Evolutionary conservation across 805 yeast genomes (phyloP).

Genomic region (Lachancea nothofagi): DNA sequence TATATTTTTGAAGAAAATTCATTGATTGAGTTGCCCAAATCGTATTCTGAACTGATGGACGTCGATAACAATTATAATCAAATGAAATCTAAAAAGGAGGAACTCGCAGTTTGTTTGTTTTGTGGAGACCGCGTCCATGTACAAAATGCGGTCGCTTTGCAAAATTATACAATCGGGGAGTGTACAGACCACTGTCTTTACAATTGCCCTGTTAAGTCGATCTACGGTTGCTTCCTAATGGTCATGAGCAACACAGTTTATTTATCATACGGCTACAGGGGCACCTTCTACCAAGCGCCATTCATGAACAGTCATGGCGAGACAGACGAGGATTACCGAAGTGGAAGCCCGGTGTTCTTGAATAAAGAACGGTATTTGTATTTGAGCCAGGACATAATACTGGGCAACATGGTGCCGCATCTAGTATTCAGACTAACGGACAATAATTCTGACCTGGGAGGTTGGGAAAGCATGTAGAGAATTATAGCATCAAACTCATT

Average conservation of each 20-base stretch:
- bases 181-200: slow-evolving; percentile 66
- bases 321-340: slow-evolving; percentile 63
- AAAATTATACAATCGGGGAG: slow-evolving; percentile 59
- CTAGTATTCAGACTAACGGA: slow-evolving; percentile 76
- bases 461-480: slow-evolving; percentile 65
- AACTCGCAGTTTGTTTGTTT: slow-evolving; percentile 81
- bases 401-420: slow-evolving; percentile 73
- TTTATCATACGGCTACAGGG: slow-evolving; percentile 60
- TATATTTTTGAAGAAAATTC: slow-evolving; percentile 46
- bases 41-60: slow-evolving; percentile 53
- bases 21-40: slow-evolving; percentile 57
- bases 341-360: slow-evolving; percentile 66
- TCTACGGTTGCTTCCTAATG: slow-evolving; percentile 26
- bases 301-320: slow-evolving; percentile 86
- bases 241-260: slow-evolving; percentile 28
- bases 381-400: slow-evolving; percentile 63
- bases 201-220: slow-evolving; percentile 42
- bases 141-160: slow-evolving; percentile 48
- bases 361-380: slow-evolving; percentile 58
- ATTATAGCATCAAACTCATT: background rate
- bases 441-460: slow-evolving; percentile 78
- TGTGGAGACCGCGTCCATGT: slow-evolving; percentile 67
- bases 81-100: slow-evolving; percentile 39
- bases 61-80: slow-evolving; percentile 37
- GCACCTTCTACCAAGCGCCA: slow-evolving; percentile 81